Conservation (phyloP, 2,329 filamentous ascomycete species). For the Lachnellula occidentalis region DNA sequence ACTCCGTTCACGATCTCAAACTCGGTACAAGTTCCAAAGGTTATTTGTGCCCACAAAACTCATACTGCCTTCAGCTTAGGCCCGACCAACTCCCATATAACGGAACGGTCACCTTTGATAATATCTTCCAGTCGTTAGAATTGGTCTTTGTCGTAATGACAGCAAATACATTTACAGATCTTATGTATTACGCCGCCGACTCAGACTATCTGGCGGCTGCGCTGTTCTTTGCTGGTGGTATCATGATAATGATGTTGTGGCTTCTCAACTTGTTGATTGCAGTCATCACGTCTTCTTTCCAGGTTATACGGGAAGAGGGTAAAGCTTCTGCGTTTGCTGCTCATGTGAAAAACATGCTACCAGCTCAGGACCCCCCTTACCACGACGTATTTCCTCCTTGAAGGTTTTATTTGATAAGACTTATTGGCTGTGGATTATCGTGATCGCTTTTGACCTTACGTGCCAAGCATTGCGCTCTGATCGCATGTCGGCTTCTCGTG, state of each 20-base stretch:
- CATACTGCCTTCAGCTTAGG: conserved; percentile 70
- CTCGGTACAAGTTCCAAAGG: conserved; percentile 63
- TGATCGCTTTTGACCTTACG: conserved; percentile 78
- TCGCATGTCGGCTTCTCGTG: conserved; percentile 59
- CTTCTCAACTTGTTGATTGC: conserved; percentile 91
- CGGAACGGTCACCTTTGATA: conserved; percentile 88
- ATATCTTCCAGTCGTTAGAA: conserved; percentile 86
- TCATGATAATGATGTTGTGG: conserved; percentile 94
- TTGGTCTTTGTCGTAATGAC: conserved; percentile 98
- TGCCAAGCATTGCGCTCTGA: conserved; percentile 73
- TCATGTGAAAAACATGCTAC: conserved; percentile 47
- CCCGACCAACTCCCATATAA: conserved; percentile 63
- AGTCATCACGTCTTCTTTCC: conserved; percentile 97
- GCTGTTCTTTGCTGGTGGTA: conserved; percentile 66
- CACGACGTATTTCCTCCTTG: conserved; percentile 44
- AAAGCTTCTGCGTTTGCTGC: conserved; percentile 88
- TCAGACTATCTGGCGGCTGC: conserved; percentile 86
- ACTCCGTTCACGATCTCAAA: conserved; percentile 36
- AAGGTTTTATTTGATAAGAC: conserved; percentile 73
- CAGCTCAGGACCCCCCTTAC: conserved; percentile 28
- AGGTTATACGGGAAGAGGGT: conserved; percentile 95
- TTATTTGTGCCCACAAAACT: conserved; percentile 79
- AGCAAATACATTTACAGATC: conserved; percentile 90
- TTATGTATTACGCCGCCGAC: conserved; percentile 89
- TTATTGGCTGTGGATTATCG: conserved; percentile 67